Evolutionary conservation across 1,284 basidiomycete genomes (phyloP).

Genomic region (Hortiboletus rubellus): DNA sequence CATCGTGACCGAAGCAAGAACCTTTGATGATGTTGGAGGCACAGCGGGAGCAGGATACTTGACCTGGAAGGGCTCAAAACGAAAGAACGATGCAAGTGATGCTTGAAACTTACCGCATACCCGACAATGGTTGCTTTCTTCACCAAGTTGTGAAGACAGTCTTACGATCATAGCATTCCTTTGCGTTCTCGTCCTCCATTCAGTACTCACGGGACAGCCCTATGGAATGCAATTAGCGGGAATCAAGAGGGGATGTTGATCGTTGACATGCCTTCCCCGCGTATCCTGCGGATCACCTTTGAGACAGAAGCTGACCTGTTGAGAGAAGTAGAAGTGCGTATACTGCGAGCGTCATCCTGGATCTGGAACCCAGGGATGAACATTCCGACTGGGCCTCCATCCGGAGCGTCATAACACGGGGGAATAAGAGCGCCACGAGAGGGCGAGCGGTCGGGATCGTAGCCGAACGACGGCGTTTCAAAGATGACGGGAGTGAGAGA

Average conservation of each 20-base stretch:
- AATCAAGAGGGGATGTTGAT: background rate
- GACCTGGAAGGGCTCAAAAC: conserved; percentile 48
- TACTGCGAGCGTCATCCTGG: conserved; percentile 77
- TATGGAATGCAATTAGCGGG: conserved; percentile 34
- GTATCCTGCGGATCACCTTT: conserved; percentile 83
- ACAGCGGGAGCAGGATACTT: conserved; percentile 91
- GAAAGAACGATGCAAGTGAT: background rate
- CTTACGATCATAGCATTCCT: conserved; percentile 94
- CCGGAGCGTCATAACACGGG: conserved; percentile 53
- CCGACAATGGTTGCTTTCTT: conserved; percentile 91
- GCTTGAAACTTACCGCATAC: conserved; percentile 72
- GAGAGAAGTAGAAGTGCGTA: conserved; percentile 68
- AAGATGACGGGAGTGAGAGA: conserved; percentile 81
- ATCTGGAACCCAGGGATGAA: conserved; percentile 84
- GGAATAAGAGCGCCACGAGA: conserved; percentile 53
- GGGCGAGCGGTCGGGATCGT: conserved; percentile 60
- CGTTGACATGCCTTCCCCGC: conserved; percentile 70
- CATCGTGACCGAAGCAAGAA: conserved; percentile 89
- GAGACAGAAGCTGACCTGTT: conserved; percentile 81
- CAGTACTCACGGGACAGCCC: conserved; percentile 88
- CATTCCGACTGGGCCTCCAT: conserved; percentile 62
- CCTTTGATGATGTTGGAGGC: conserved; percentile 98
- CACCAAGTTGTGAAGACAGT: conserved; percentile 91
- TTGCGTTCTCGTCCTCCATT: conserved; percentile 97
- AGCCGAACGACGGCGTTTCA: conserved; percentile 64